These are phyloP conservation scores for Cyclotella kingstonii DNA, from an alignment of 108 stramenopile species.

Conservation along the genomic window DNA sequence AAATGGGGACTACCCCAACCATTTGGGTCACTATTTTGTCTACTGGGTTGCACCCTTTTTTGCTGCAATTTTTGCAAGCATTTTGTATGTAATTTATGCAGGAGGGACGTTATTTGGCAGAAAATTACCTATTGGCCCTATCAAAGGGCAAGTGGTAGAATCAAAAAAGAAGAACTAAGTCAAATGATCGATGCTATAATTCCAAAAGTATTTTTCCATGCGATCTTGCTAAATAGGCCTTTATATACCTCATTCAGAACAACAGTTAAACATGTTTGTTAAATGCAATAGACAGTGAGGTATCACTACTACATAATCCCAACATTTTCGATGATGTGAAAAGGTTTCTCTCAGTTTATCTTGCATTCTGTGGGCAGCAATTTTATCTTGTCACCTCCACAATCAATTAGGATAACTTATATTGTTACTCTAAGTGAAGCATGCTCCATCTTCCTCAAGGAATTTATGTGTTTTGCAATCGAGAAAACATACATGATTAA, in stretches of 20 bases:
- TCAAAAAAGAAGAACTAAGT: constrained; percentile 54
- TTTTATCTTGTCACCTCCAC: no score
- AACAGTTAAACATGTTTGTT: no score
- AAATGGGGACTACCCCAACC: constrained; percentile 52
- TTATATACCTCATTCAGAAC: neutral
- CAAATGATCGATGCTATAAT: neutral
- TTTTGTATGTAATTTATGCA: constrained; percentile 70
- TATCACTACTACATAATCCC: no score
- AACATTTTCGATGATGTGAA: no score
- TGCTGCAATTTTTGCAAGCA: constrained; percentile 64
- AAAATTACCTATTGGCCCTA: constrained; percentile 69
- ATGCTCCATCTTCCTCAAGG: no score
- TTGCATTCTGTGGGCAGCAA: no score
- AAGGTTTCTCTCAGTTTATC: no score
- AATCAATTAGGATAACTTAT: no score
- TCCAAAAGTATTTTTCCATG: neutral
- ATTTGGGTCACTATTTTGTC: constrained; percentile 75
- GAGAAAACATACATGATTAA: no score
- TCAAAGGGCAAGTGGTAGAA: constrained; percentile 42
- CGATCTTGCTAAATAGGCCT: neutral
- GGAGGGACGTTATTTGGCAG: constrained; percentile 74
- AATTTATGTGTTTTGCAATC: no score
- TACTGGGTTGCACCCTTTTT: constrained; percentile 78
- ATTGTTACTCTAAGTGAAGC: no score
- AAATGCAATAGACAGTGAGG: neutral